A percentile compares a stretch with the other conserved stretches of the same genome.
Conservation (phyloP, 768 basidiomycete species). For the Russula brevipes region DNA sequence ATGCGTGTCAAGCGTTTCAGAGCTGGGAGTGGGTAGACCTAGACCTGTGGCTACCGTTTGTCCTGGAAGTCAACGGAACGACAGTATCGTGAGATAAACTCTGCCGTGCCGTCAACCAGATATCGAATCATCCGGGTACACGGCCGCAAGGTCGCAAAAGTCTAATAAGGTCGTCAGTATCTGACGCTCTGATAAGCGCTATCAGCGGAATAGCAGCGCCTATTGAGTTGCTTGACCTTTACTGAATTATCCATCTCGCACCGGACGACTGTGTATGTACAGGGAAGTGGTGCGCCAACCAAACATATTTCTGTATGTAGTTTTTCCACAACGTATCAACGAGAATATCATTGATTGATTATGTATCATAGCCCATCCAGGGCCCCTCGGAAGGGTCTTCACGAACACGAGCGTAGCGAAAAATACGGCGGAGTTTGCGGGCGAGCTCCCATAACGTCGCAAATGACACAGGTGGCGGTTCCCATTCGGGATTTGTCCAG, state of each 20-base stretch:
- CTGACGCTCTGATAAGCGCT: slow-evolving; percentile 10
- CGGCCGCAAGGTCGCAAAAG: slow-evolving; percentile 3
- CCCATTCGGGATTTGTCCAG: slow-evolving; percentile 62
- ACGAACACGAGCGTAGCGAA: slow-evolving; percentile 55
- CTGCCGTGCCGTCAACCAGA: neutral
- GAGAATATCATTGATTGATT: slow-evolving; percentile 28
- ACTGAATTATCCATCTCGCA: neutral
- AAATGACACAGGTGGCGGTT: slow-evolving; percentile 48
- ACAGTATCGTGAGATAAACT: slow-evolving; percentile 8
- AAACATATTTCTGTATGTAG: neutral
- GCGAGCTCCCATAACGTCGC: slow-evolving; percentile 54
- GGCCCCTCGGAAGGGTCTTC: slow-evolving; percentile 45
- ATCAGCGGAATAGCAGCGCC: neutral
- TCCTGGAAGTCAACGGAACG: neutral
- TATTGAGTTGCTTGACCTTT: neutral
- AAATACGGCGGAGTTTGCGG: slow-evolving; percentile 55
- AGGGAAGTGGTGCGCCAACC: neutral
- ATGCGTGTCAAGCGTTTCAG: neutral
- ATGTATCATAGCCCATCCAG: slow-evolving; percentile 28
- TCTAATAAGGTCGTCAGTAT: slow-evolving; percentile 2
- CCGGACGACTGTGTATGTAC: neutral
- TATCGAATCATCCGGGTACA: slow-evolving; percentile 2
- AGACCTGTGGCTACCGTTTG: neutral
- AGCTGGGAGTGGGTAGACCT: neutral
- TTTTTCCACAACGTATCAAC: slow-evolving; percentile 21